Conservation (phyloP, 768 basidiomycete species). For the Pleurotus giganteus region DNA sequence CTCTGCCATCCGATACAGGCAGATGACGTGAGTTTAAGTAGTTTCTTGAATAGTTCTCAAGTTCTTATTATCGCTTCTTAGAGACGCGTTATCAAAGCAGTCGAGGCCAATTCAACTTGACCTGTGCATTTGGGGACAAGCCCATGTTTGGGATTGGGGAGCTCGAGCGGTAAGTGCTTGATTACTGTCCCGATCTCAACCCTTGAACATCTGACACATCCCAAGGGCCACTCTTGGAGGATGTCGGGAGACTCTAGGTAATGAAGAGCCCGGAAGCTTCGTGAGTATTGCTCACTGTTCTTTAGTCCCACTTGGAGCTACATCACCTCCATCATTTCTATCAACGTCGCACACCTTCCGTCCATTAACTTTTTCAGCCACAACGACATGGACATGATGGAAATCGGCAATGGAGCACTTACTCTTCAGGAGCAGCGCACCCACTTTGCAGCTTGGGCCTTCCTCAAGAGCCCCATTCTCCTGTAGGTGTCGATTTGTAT, state of each 20-base stretch:
- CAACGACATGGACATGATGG: slow-evolving; percentile 63
- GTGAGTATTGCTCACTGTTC: not conserved
- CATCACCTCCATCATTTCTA: slow-evolving; percentile 43
- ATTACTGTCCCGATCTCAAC: not conserved
- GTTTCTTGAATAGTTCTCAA: not conserved
- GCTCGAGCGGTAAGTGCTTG: slow-evolving; percentile 39
- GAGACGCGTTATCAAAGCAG: slow-evolving; percentile 40
- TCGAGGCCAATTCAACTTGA: slow-evolving; percentile 45
- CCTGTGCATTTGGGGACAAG: slow-evolving; percentile 55
- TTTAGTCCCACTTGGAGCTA: slow-evolving; percentile 46
- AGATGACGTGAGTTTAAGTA: slow-evolving; percentile 44
- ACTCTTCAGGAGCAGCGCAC: slow-evolving; percentile 50
- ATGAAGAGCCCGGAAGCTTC: slow-evolving; percentile 3
- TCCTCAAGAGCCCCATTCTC: slow-evolving; percentile 58
- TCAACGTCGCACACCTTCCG: slow-evolving; percentile 39
- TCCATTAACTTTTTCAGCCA: slow-evolving; percentile 46
- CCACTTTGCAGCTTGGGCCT: slow-evolving; percentile 59
- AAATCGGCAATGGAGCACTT: slow-evolving; percentile 49
- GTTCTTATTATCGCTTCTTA: slow-evolving; percentile 20
- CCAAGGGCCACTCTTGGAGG: slow-evolving; percentile 52
- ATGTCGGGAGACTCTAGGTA: slow-evolving; percentile 47
- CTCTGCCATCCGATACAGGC: slow-evolving; percentile 53
- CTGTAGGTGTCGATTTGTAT: slow-evolving; percentile 25
- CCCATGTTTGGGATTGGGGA: slow-evolving; percentile 59
- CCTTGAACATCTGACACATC: no score